Conservation (phyloP, 1,139 yeast species). For the Hansenula lynferdii region DNA sequence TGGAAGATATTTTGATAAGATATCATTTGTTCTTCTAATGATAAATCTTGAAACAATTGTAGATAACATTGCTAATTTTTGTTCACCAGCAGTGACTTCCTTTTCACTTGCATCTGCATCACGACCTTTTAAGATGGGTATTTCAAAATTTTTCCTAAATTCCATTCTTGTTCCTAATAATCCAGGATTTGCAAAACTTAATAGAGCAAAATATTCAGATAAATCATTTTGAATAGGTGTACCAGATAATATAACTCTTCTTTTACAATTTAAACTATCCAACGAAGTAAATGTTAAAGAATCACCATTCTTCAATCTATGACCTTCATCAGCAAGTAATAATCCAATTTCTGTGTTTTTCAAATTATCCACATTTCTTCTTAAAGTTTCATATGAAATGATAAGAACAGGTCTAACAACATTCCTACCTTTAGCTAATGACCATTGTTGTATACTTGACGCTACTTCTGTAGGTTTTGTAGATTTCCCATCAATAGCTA, state of each 20-base stretch:
- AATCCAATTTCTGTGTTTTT: slow-evolving; percentile 82
- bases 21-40: slow-evolving; percentile 93
- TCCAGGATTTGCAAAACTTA: slow-evolving; percentile 95
- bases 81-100: slow-evolving; percentile 69
- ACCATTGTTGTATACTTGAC: slow-evolving; percentile 77
- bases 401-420: slow-evolving; percentile 91
- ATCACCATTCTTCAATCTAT: slow-evolving; percentile 90
- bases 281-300: slow-evolving; percentile 88
- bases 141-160: slow-evolving; percentile 81
- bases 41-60: slow-evolving; percentile 82
- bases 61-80: slow-evolving; percentile 65
- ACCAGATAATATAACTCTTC: slow-evolving; percentile 92
- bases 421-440: slow-evolving; percentile 80
- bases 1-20: slow-evolving; percentile 87
- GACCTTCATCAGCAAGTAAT: slow-evolving; percentile 95
- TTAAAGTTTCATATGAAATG: slow-evolving; percentile 90
- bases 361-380: slow-evolving; percentile 78
- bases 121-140: slow-evolving; percentile 75
- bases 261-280: slow-evolving; percentile 72
- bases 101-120: slow-evolving; percentile 88
- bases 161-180: slow-evolving; percentile 80
- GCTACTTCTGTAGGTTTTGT: slow-evolving; percentile 66
- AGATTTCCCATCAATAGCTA: slow-evolving; percentile 88
- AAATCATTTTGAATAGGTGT: slow-evolving; percentile 97
- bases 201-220: slow-evolving; percentile 87